These are phyloP conservation scores for Capronia epimyces DNA, from an alignment of 2,329 filamentous ascomycete species.

Conservation along the genomic window DNA sequence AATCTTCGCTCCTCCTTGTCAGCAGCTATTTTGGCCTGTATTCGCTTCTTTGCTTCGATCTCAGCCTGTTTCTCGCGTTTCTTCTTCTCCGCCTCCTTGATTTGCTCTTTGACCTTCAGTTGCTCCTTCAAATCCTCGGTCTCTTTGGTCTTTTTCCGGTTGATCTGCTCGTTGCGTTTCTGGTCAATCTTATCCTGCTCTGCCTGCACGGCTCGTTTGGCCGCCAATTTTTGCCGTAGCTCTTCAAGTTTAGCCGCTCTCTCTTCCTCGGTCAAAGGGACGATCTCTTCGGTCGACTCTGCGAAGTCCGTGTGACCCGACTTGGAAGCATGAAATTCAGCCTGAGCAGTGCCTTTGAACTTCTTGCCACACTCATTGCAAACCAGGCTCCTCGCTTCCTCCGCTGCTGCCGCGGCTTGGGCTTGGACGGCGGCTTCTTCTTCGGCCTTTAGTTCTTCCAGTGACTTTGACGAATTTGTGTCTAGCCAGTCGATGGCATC, in stretches of 20 bases:
- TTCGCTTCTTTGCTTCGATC: slow-evolving; percentile 75
- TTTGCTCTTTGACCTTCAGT: slow-evolving; percentile 76
- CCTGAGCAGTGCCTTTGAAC: slow-evolving; percentile 74
- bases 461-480: slow-evolving; percentile 76
- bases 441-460: slow-evolving; percentile 68
- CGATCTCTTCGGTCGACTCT: slow-evolving; percentile 88
- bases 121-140: slow-evolving; percentile 86
- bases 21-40: slow-evolving; percentile 88
- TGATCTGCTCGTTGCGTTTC: slow-evolving; percentile 79
- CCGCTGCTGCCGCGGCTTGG: slow-evolving; percentile 63
- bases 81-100: slow-evolving; percentile 85
- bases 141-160: slow-evolving; percentile 84
- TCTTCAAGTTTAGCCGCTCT: slow-evolving; percentile 75
- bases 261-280: slow-evolving; percentile 84
- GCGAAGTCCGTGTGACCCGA: slow-evolving; percentile 87
- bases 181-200: slow-evolving; percentile 72
- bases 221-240: slow-evolving; percentile 64
- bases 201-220: slow-evolving; percentile 64
- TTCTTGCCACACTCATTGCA: slow-evolving; percentile 95
- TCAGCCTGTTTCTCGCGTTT: slow-evolving; percentile 83
- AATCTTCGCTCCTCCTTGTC: slow-evolving; percentile 84
- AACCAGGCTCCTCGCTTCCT: slow-evolving; percentile 70
- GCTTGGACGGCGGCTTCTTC: slow-evolving; percentile 54
- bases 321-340: slow-evolving; percentile 85
- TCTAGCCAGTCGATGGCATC: slow-evolving; percentile 93